phyloP scores from a whole-genome alignment of 2,329 filamentous ascomycete species.

The Pseudofabraea citricarpa region DNA sequence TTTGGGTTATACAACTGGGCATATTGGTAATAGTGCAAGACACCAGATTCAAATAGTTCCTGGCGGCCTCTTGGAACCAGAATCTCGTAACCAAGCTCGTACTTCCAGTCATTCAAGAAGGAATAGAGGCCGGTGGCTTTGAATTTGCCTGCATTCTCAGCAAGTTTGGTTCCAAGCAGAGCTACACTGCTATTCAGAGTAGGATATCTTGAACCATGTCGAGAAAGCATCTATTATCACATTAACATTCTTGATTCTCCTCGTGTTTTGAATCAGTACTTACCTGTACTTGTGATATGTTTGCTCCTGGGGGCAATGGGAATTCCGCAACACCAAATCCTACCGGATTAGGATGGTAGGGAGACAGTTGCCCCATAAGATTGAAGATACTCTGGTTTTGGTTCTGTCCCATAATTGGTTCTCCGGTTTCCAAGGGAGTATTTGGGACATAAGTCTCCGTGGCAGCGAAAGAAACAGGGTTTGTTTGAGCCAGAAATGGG shows the following conservation, averaged over 20 bases:
- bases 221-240: slow-evolving; percentile 56
- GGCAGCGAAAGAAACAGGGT: slow-evolving; percentile 55
- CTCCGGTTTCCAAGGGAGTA: slow-evolving; percentile 63
- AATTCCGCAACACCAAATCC: slow-evolving; percentile 74
- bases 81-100: slow-evolving; percentile 65
- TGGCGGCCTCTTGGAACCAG: slow-evolving; percentile 68
- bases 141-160: slow-evolving; percentile 47
- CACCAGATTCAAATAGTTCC: slow-evolving; percentile 67
- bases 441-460: slow-evolving; percentile 63
- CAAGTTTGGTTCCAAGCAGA: slow-evolving; percentile 51
- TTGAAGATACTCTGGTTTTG: slow-evolving; percentile 64
- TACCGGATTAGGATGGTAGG: slow-evolving; percentile 61
- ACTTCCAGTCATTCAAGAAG: slow-evolving; percentile 67
- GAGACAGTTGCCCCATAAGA: slow-evolving; percentile 63
- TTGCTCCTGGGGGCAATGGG: slow-evolving; percentile 58
- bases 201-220: slow-evolving; percentile 71
- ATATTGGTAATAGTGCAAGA: slow-evolving; percentile 60
- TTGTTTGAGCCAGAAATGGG: slow-evolving; percentile 68
- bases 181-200: slow-evolving; percentile 53
- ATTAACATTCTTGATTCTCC: not conserved
- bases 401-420: slow-evolving; percentile 58
- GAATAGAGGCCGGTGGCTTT: slow-evolving; percentile 53
- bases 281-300: slow-evolving; percentile 61
- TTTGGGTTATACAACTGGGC: slow-evolving; percentile 61
- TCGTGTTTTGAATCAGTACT: too few relatives aligned